Evolutionary conservation across 768 basidiomycete genomes (phyloP).

Genomic region (Guyanaporus albipodus): DNA sequence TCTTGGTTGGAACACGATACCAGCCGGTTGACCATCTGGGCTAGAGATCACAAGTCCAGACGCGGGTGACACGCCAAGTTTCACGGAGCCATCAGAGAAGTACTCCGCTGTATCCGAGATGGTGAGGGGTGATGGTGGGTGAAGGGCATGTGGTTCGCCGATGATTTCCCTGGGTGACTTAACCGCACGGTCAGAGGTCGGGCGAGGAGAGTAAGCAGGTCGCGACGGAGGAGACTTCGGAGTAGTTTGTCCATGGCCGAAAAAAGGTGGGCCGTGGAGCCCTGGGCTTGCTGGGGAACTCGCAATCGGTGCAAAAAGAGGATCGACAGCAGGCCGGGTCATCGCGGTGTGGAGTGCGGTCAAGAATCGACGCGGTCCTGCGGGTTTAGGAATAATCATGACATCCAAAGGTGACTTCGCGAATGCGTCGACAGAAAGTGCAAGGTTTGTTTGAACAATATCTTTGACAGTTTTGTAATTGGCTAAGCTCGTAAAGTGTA

Average conservation of each 20-base stretch:
- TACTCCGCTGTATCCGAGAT: conserved; percentile 68
- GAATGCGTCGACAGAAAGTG: conserved; percentile 43
- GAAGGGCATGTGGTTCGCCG: conserved; percentile 36
- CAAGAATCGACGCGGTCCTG: conserved; percentile 88
- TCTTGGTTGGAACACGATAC: conserved; percentile 91
- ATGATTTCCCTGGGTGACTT: conserved; percentile 48
- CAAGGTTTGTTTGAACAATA: conserved; percentile 58
- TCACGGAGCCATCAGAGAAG: conserved; percentile 59
- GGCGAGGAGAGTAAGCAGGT: conserved; percentile 44
- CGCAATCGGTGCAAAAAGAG: conserved; percentile 91
- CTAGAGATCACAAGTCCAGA: conserved; percentile 89
- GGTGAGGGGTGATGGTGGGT: conserved; percentile 69
- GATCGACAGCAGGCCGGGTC: conserved; percentile 82
- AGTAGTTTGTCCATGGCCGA: conserved; percentile 27
- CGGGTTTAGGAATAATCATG: conserved; percentile 96
- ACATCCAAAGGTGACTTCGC: conserved; percentile 70
- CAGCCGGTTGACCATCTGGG: conserved; percentile 91
- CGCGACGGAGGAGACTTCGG: conserved; percentile 45
- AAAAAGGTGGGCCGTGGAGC: conserved; percentile 46
- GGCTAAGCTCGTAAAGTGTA: conserved; percentile 88
- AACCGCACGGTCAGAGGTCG: conserved; percentile 60
- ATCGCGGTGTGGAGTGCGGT: conserved; percentile 90
- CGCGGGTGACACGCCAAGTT: conserved; percentile 70
- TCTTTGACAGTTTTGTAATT: conserved; percentile 91
- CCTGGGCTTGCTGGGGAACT: conserved; percentile 85